A percentile compares a stretch with the other conserved stretches of the same genome.
Evolutionary conservation across 2,329 filamentous ascomycete species (phyloP).

Genomic region (Fragosphaeria purpurea): DNA sequence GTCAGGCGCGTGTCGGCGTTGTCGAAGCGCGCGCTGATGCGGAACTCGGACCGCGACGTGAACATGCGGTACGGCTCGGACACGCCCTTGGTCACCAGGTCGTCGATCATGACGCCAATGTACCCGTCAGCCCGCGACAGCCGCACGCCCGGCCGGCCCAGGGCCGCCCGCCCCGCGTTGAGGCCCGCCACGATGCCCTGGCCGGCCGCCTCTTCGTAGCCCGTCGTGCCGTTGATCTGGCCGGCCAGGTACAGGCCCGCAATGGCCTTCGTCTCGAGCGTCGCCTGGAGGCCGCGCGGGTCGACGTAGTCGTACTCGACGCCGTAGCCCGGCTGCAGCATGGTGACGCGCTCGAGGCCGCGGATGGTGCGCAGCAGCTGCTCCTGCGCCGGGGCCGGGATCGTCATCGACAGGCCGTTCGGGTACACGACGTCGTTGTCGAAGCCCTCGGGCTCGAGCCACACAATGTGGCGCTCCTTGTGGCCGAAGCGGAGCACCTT

Average conservation of each 20-base stretch:
- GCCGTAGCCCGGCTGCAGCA: conserved; percentile 93
- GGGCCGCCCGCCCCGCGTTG: conserved; percentile 78
- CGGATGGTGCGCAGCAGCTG: conserved; percentile 73
- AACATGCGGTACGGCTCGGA: conserved; percentile 98
- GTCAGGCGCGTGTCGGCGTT: conserved; percentile 89
- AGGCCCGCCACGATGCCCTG: conserved; percentile 89
- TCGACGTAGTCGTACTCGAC: conserved; percentile 99
- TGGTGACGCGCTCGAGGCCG: conserved; percentile 80
- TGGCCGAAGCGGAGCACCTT: conserved; percentile 84
- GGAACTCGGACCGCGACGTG: conserved; percentile 88
- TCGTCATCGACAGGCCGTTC: conserved; percentile 94
- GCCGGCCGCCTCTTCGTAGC: conserved; percentile 93
- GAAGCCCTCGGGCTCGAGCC: conserved; percentile 95
- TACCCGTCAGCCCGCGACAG: conserved; percentile 81
- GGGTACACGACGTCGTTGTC: conserved; percentile 85
- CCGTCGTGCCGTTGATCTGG: conserved; percentile 96
- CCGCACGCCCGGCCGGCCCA: conserved; percentile 52
- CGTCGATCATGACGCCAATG: conserved; percentile 98
- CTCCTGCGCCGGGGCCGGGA: conserved; percentile 79
- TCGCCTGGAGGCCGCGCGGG: conserved; percentile 75
- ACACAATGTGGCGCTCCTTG: conserved; percentile 76
- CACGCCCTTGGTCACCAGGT: conserved; percentile 92
- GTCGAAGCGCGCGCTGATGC: conserved; percentile 83
- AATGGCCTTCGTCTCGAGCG: conserved; percentile 89
- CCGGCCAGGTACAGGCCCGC: conserved; percentile 82